A percentile compares a stretch with the other conserved stretches of the same genome.
These are phyloP conservation scores for Tephrocybe rancida DNA, from an alignment of 768 basidiomycete species.

Conservation along the genomic window DNA sequence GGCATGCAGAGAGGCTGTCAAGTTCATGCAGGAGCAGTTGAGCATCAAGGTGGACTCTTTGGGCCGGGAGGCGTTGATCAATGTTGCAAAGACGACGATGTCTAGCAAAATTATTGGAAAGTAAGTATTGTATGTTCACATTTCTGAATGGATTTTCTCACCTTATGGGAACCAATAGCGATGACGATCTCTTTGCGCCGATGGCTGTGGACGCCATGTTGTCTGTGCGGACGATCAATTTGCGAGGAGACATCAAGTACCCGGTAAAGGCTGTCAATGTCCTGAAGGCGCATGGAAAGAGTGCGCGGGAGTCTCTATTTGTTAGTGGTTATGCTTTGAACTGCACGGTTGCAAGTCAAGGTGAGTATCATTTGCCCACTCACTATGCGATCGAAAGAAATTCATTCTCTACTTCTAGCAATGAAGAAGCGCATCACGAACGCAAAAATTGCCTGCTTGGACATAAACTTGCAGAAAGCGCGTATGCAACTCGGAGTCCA, in stretches of 20 bases:
- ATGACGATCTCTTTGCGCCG: conserved; percentile 96
- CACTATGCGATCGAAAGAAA: conserved; percentile 3
- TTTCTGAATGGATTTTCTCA: background rate
- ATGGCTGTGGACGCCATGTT: conserved; percentile 99
- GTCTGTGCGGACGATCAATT: conserved; percentile 92
- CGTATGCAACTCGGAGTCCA: conserved; percentile 99
- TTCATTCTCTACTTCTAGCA: conserved; percentile 50
- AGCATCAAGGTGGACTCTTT: conserved; percentile 92
- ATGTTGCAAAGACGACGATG: conserved; percentile 98
- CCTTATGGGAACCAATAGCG: conserved; percentile 48
- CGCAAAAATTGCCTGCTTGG: conserved; percentile 98
- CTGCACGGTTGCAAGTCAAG: conserved; percentile 98
- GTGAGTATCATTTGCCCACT: conserved; percentile 42
- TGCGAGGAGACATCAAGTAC: conserved; percentile 95
- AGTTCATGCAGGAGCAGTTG: conserved; percentile 97
- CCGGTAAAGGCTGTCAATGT: conserved; percentile 99
- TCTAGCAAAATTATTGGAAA: conserved; percentile 97
- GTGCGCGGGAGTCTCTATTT: conserved; percentile 92
- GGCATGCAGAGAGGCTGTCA: conserved; percentile 95
- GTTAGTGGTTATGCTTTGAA: conserved; percentile 97
- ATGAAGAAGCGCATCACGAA: conserved; percentile 95
- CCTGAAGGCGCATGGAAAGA: conserved; percentile 95
- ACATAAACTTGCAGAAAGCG: conserved; percentile 95
- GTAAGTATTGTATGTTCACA: conserved; percentile 51
- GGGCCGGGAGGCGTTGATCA: conserved; percentile 91